Evolutionary conservation across 495 filamentous ascomycete genomes (phyloP).

Genomic region (Opeltia flavorubescens): DNA sequence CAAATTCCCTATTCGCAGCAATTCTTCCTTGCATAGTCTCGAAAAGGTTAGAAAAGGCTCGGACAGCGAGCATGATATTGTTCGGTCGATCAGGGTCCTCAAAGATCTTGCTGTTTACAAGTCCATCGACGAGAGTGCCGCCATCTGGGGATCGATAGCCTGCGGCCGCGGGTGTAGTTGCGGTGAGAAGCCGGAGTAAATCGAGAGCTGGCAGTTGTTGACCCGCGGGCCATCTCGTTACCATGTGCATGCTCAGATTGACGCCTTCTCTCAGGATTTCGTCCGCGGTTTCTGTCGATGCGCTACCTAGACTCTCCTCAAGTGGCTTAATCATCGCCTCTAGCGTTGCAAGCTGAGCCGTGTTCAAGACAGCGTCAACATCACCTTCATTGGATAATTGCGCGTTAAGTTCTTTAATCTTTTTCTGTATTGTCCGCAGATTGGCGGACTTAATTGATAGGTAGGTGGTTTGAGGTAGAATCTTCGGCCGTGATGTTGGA

Average conservation of each 20-base stretch:
- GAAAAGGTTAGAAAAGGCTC: constrained; percentile 80
- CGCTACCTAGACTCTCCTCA: constrained; percentile 26
- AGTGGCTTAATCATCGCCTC: constrained; percentile 39
- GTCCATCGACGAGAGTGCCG: constrained; percentile 30
- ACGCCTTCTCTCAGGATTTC: constrained; percentile 23
- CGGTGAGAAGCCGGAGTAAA: constrained; percentile 64
- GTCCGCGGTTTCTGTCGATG: constrained; percentile 22
- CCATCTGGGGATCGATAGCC: constrained; percentile 26
- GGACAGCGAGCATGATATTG: constrained; percentile 73
- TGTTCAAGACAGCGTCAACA: constrained; percentile 61
- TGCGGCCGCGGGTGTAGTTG: constrained; percentile 46
- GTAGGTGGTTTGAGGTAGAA: constrained; percentile 72
- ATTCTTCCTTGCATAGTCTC: constrained; percentile 54
- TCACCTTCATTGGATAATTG: constrained; percentile 49
- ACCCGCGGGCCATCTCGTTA: constrained; percentile 60
- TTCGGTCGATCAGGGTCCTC: constrained; percentile 42
- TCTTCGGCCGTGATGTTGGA: constrained; percentile 37
- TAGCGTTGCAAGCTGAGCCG: constrained; percentile 48
- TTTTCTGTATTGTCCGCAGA: constrained; percentile 52
- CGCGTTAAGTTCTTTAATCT: constrained; percentile 57
- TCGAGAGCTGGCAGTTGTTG: constrained; percentile 76
- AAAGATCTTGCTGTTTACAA: constrained; percentile 42
- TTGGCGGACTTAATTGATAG: constrained; percentile 54
- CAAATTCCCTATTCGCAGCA: constrained; percentile 44
- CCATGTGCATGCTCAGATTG: constrained; percentile 47